Conservation (phyloP, 208 protist species). For the Wallacemonas sp. region DNA sequence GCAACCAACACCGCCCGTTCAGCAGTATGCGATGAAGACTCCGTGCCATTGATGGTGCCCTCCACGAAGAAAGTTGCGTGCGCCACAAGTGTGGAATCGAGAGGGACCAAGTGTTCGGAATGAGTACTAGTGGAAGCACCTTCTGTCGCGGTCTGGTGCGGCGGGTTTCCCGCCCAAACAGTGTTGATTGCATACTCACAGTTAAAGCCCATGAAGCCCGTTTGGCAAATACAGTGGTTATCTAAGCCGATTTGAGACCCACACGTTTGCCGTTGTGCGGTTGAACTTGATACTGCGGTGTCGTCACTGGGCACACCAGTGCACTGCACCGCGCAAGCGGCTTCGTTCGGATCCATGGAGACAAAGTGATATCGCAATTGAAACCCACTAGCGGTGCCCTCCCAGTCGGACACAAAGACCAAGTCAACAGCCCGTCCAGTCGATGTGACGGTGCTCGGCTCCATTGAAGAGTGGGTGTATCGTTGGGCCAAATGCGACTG, state of each 20-base stretch:
- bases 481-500: background rate
- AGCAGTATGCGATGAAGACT: too few species aligned
- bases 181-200: conserved; percentile 13
- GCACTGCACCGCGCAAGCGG: conserved; percentile 2
- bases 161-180: too few species aligned
- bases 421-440: conserved; percentile 29
- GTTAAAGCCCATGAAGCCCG: conserved; percentile 40
- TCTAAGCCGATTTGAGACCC: conserved; percentile 29
- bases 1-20: conserved; percentile 15
- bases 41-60: too few species aligned
- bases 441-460: conserved; percentile 22
- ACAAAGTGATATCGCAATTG: conserved; percentile 62
- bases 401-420: conserved; percentile 63
- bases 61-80: background rate
- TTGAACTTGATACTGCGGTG: background rate
- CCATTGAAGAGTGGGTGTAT: background rate
- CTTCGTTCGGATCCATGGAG: background rate
- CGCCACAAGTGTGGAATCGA: background rate
- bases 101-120: background rate
- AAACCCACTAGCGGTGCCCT: conserved; percentile 39
- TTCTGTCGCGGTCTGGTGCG: too few species aligned
- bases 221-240: conserved; percentile 39
- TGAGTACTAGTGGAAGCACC: too few species aligned
- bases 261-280: conserved; percentile 13
- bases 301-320: background rate